Base-by-base conservation (phyloP, 768 basidiomycete species). In the Lactifluus hygrophoroides region DNA sequence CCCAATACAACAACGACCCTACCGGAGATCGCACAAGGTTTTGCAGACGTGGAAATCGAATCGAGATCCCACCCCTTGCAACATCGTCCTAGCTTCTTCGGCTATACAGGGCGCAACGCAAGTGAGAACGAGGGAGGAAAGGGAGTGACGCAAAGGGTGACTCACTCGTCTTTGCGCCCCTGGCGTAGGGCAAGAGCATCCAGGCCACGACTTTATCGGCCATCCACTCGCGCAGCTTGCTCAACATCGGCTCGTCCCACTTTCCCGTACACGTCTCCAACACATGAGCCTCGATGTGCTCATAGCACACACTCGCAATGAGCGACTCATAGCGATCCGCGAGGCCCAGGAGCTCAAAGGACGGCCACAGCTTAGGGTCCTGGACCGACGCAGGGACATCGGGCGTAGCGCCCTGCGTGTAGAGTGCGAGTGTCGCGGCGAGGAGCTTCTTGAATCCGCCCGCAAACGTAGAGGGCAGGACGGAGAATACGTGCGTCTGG, bases 31-130 rank as follows among this genome's bases (percentile, higher is more conserved):
- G 67, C 88, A 91, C 25, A 97, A 74, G 2, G 87, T 90, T 70
- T 94, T 94, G 71, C 91, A 89, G 66, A 97, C 83, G 64, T 95
- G 90, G 64, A 92, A 94, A 64, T 97, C 94, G 66, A 97, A 89
- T 44, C 90, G 76, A 1, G 86, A 83, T 23, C 88, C 86, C 14
- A 91, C 83, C 2, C 86, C 86, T 66, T 84, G 81, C 51, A 95
- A 72, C 83, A 88, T 78, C 35, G 77, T 69, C 66, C 84, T 75
- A 32, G 87, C 82, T 70, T 93, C 84, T 57, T 88, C 82, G 62
- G 82, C 82, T 90, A 17, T 34, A 19, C 2, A 32, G 0, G 42
- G 32, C 32, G 32, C 32, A 32, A 10, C 32, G 32, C 32, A 32
- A 32, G 32, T 10, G 10, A 32, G 32, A 10, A 10, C 32, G 10